Conservation (phyloP, 768 basidiomycete genomes). For the Arthromyces matolae region DNA sequence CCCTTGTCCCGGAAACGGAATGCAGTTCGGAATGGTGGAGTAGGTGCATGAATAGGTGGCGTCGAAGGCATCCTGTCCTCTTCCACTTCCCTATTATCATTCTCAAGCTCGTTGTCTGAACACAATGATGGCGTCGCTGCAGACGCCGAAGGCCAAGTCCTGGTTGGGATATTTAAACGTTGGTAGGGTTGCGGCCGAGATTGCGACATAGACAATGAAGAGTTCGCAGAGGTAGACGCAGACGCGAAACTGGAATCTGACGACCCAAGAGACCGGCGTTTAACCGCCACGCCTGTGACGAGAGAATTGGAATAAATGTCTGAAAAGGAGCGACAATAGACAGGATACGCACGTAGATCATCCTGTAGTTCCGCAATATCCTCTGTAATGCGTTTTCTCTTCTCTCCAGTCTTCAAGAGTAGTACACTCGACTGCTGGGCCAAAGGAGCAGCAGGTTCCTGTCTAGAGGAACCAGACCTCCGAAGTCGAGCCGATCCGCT, state of each 20-base stretch:
- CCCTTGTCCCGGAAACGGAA: conserved; percentile 18
- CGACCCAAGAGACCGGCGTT: conserved; percentile 34
- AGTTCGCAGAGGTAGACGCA: conserved; percentile 12
- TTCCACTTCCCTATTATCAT: conserved; percentile 45
- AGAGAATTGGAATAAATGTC: conserved; percentile 1
- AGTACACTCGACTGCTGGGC: background rate
- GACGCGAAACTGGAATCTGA: conserved; percentile 26
- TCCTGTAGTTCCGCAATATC: conserved; percentile 23
- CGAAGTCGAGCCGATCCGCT: background rate
- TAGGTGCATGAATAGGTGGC: conserved; percentile 37
- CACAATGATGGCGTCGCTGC: conserved; percentile 64
- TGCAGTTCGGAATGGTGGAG: conserved; percentile 18
- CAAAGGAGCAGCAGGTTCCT: background rate
- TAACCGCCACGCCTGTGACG: conserved; percentile 24
- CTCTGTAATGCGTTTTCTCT: conserved; percentile 34
- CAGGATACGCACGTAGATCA: conserved; percentile 30
- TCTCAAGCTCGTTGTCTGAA: conserved; percentile 61
- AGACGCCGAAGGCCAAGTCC: conserved; percentile 9
- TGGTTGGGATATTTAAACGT: conserved; percentile 9
- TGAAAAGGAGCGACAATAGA: background rate
- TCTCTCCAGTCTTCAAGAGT: conserved; percentile 21
- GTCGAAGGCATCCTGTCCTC: conserved; percentile 53
- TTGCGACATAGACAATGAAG: conserved; percentile 12
- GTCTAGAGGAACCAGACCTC: background rate
- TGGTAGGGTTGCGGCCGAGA: conserved; percentile 17